Conservation (phyloP, 306 rosid genomes). For the Dalbergia cochinchinensis region DNA sequence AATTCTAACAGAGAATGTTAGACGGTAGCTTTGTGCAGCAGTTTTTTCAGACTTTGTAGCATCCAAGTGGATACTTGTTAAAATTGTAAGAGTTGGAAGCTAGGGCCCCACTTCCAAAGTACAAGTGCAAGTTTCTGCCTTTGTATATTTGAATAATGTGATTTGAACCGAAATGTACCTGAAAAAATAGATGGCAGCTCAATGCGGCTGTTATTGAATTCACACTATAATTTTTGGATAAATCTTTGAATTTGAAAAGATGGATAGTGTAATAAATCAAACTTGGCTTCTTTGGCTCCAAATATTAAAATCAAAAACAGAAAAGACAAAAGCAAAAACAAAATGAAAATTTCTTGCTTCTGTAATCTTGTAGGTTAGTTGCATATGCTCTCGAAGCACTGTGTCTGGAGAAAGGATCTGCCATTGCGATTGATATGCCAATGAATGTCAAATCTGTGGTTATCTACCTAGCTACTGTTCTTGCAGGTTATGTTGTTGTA, state of each 20-base stretch:
- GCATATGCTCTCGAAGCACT: slow-evolving; percentile 79
- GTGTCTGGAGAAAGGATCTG: slow-evolving; percentile 83
- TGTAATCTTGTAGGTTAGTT: slow-evolving; percentile 73
- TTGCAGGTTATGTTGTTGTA: slow-evolving; percentile 87
- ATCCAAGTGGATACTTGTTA: background rate
- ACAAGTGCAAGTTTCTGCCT: slow-evolving; percentile 12
- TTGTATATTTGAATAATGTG: slow-evolving; percentile 23
- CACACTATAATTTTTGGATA: background rate
- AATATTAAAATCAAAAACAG: background rate
- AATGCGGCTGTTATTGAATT: slow-evolving; percentile 21
- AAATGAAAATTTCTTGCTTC: slow-evolving; percentile 42
- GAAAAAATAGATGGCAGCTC: slow-evolving; percentile 19
- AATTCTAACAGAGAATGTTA: slow-evolving; percentile 10
- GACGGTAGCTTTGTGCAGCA: background rate
- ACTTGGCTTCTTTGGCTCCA: slow-evolving; percentile 14
- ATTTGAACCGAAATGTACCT: slow-evolving; percentile 1
- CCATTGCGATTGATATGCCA: slow-evolving; percentile 96
- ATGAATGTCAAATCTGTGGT: slow-evolving; percentile 84
- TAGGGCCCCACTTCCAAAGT: background rate
- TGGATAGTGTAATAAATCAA: slow-evolving; percentile 13
- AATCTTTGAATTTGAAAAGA: slow-evolving; percentile 31
- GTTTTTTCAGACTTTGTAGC: slow-evolving; percentile 8
- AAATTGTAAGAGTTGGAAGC: background rate
- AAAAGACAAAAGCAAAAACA: background rate
- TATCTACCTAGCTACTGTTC: slow-evolving; percentile 89